A percentile compares a stretch with the other conserved stretches of the same genome.
phyloP scores from a whole-genome alignment of 2,329 filamentous ascomycete species.

The Scleromitrula shiraiana region DNA sequence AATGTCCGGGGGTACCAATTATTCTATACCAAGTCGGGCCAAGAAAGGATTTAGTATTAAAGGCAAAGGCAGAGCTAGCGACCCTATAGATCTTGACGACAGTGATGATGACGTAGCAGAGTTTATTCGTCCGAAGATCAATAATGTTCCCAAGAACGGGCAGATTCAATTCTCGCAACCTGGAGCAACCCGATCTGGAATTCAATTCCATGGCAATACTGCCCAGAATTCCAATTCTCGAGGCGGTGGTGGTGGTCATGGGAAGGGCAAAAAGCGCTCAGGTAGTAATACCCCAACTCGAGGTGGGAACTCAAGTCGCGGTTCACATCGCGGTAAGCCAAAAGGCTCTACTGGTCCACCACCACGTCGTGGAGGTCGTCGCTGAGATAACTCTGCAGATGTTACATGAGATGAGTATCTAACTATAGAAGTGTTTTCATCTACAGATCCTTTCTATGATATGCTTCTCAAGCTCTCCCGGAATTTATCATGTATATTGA shows the following conservation, averaged over 20 bases:
- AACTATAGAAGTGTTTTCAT: too few relatives aligned
- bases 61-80: conserved; percentile 25
- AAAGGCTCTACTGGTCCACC: too few relatives aligned
- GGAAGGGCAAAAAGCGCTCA: neutral
- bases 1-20: conserved; percentile 24
- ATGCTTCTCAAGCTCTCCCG: too few relatives aligned
- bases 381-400: too few relatives aligned
- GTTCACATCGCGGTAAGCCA: too few relatives aligned
- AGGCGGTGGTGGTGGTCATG: neutral
- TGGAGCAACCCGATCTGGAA: neutral
- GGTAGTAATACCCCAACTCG: neutral
- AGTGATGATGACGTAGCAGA: conserved; percentile 20
- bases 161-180: conserved; percentile 7
- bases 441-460: too few relatives aligned
- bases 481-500: too few relatives aligned
- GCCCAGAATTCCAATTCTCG: neutral
- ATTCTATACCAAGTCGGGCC: conserved; percentile 16
- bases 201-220: conserved; percentile 4
- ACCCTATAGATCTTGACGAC: conserved; percentile 26
- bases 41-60: conserved; percentile 26
- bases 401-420: too few relatives aligned
- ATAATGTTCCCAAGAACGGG: neutral
- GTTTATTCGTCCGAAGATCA: conserved; percentile 26
- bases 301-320: too few relatives aligned
- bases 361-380: too few relatives aligned